Percentiles rank a stretch among this genome's conserved stretches.
Evolutionary conservation across 164 flowering plant genomes (phyloP).

Genomic region (Umbilicus rupestris): DNA sequence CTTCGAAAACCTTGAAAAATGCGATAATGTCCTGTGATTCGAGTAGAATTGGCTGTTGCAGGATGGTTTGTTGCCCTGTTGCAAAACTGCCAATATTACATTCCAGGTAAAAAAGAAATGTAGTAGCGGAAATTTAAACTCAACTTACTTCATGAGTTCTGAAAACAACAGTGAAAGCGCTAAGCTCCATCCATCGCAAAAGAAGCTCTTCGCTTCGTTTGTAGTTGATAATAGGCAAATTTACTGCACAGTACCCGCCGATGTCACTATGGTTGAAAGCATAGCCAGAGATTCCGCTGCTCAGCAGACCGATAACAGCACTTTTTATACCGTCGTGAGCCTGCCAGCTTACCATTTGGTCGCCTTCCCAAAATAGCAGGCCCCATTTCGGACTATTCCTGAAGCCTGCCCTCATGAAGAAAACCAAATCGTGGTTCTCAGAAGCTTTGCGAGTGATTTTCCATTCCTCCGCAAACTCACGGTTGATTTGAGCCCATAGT

Average conservation of each 20-base stretch:
- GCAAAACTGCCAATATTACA: neutral
- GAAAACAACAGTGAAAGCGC: slow-evolving; percentile 67
- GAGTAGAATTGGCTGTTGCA: slow-evolving; percentile 74
- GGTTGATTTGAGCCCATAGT: slow-evolving; percentile 70
- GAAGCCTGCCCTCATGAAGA: slow-evolving; percentile 86
- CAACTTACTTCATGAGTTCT: slow-evolving; percentile 73
- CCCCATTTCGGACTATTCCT: slow-evolving; percentile 76
- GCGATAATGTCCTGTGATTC: slow-evolving; percentile 48
- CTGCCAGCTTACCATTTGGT: slow-evolving; percentile 95
- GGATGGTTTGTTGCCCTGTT: slow-evolving; percentile 78
- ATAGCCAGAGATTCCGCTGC: slow-evolving; percentile 74
- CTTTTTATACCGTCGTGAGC: slow-evolving; percentile 83
- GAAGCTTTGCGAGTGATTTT: slow-evolving; percentile 19
- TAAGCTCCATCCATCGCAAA: slow-evolving; percentile 74
- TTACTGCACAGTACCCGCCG: slow-evolving; percentile 84
- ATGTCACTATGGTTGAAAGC: slow-evolving; percentile 82
- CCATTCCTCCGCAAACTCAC: slow-evolving; percentile 83
- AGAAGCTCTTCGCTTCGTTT: slow-evolving; percentile 70
- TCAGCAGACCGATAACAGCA: slow-evolving; percentile 71
- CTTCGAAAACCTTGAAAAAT: slow-evolving; percentile 75
- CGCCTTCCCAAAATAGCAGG: slow-evolving; percentile 86
- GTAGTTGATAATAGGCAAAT: slow-evolving; percentile 56
- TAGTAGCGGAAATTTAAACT: neutral
- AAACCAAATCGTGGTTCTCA: slow-evolving; percentile 42
- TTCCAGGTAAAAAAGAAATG: neutral